Conservation (phyloP, 179 eudicot genomes). For the Corrigiola litoralis region DNA sequence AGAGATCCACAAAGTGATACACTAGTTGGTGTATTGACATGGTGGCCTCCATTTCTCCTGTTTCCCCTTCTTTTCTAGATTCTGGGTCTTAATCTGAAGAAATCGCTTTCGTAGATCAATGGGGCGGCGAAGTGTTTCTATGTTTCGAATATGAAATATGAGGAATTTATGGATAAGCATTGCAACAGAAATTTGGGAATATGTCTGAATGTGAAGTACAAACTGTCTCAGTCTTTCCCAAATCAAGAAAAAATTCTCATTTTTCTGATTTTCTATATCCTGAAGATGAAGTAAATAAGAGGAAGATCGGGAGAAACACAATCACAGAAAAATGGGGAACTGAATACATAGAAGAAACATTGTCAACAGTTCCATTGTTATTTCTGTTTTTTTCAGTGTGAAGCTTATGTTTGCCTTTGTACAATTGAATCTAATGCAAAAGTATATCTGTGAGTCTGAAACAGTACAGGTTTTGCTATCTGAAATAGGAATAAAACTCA, state of each 20-base stretch:
- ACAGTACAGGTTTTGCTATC: constrained; percentile 25
- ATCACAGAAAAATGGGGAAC: constrained; percentile 2
- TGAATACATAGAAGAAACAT: constrained; percentile 13
- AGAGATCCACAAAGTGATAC: no score
- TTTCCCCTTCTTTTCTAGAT: background rate
- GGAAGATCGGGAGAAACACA: constrained; percentile 11
- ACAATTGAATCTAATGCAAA: constrained; percentile 32
- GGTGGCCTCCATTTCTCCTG: no score
- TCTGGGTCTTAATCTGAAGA: constrained; percentile 1
- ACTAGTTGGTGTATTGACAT: constrained; percentile 10
- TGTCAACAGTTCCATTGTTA: constrained; percentile 19
- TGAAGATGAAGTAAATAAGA: constrained; percentile 9
- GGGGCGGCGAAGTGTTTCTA: no score
- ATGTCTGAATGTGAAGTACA: no score
- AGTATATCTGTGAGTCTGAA: constrained; percentile 29
- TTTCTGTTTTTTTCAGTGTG: constrained; percentile 16
- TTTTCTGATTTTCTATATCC: background rate
- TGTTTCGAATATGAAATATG: no score
- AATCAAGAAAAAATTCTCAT: no score
- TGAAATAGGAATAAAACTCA: constrained; percentile 26
- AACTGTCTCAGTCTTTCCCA: no score
- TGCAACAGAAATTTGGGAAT: no score
- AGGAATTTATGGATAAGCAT: no score
- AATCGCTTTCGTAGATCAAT: background rate
- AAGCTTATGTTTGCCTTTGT: constrained; percentile 22